phyloP scores from a whole-genome alignment of 1,284 basidiomycete genomes.

The Afroboletus lepidellus region DNA sequence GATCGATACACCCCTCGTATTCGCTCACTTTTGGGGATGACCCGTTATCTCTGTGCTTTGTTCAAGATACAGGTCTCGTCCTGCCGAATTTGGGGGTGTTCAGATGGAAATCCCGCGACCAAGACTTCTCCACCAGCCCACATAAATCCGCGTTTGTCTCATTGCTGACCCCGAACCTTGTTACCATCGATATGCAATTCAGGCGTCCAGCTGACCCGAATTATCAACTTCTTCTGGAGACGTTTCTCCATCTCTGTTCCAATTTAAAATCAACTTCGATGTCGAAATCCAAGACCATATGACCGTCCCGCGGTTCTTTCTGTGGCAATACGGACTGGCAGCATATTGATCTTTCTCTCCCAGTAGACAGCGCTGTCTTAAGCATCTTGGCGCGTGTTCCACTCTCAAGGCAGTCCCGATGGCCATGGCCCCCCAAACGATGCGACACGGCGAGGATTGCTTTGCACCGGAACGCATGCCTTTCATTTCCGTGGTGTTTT shows the following conservation, averaged over 20 bases:
- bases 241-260: neutral
- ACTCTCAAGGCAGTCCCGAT: constrained; percentile 1
- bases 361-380: neutral
- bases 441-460: neutral
- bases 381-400: neutral
- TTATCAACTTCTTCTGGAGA: neutral
- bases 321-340: constrained; percentile 5
- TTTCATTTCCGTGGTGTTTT: constrained; percentile 1
- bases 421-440: neutral
- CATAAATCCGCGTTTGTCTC: too few relatives aligned
- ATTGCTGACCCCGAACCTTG: neutral
- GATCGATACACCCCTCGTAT: neutral
- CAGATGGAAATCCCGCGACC: neutral
- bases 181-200: neutral
- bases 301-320: neutral
- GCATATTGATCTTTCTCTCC: neutral
- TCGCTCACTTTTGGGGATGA: neutral
- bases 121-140: neutral
- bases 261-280: constrained; percentile 1
- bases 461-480: constrained; percentile 4
- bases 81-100: neutral
- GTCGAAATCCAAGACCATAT: neutral
- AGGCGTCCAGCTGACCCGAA: neutral
- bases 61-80: neutral
- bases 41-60: neutral